Percentiles rank a stretch among this genome's conserved stretches.
These are phyloP conservation scores for Candida mesenterica DNA, from an alignment of 1,139 yeast genomes.

Conservation along the genomic window DNA sequence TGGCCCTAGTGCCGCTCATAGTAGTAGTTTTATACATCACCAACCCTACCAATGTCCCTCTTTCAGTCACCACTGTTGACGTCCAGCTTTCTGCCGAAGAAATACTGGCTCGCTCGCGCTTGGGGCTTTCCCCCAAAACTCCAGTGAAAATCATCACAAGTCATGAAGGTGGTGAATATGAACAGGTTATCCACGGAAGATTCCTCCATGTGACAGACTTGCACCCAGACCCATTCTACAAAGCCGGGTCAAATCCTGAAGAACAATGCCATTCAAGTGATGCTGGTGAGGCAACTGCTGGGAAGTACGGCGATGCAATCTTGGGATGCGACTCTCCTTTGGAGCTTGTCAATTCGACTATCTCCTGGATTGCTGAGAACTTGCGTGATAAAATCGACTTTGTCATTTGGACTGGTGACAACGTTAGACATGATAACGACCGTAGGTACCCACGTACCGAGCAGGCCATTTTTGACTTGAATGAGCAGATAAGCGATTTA, in stretches of 20 bases:
- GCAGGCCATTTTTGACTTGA: slow-evolving; percentile 64
- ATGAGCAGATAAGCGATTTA: slow-evolving; percentile 54
- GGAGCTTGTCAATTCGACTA: slow-evolving; percentile 57
- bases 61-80: background rate
- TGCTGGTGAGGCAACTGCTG: slow-evolving; percentile 34
- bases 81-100: slow-evolving; percentile 4
- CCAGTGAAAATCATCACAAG: slow-evolving; percentile 27
- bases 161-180: slow-evolving; percentile 19
- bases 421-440: slow-evolving; percentile 83
- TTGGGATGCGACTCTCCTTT: slow-evolving; percentile 74
- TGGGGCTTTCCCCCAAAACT: slow-evolving; percentile 34
- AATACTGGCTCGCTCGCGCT: slow-evolving; percentile 12
- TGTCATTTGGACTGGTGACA: slow-evolving; percentile 90
- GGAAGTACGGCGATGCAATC: slow-evolving; percentile 73
- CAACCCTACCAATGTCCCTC: background rate
- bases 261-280: slow-evolving; percentile 54
- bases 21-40: background rate
- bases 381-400: slow-evolving; percentile 76
- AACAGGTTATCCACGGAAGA: slow-evolving; percentile 55
- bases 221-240: slow-evolving; percentile 78
- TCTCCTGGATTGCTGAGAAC: slow-evolving; percentile 63
- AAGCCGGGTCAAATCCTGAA: slow-evolving; percentile 48
- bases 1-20: slow-evolving; percentile 2
- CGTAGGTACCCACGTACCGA: slow-evolving; percentile 71
- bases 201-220: slow-evolving; percentile 83